Evolutionary conservation across 148 eudicot genomes (phyloP).

Genomic region (Rhododendron kiyosumense): DNA sequence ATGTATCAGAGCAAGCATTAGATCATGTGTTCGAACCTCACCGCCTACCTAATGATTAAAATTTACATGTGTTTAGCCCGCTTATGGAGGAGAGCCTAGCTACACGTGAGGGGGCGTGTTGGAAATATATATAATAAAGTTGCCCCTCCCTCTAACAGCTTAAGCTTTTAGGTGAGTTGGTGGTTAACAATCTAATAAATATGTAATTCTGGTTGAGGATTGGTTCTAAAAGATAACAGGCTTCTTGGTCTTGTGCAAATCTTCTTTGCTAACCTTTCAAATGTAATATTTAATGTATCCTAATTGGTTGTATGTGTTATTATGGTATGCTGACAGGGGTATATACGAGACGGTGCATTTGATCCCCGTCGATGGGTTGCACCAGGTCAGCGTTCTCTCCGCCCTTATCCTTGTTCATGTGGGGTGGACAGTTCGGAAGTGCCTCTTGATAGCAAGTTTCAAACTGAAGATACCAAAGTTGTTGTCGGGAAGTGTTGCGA

Average conservation of each 20-base stretch:
- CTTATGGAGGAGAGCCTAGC: no score
- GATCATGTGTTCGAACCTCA: no score
- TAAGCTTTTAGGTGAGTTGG: no score
- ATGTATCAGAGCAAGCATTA: no score
- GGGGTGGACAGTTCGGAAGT: conserved; percentile 59
- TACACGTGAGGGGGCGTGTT: no score
- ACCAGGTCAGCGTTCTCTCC: conserved; percentile 76
- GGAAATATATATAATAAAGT: no score
- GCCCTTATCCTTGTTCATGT: conserved; percentile 71
- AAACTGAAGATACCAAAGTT: conserved; percentile 40
- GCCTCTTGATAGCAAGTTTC: conserved; percentile 53
- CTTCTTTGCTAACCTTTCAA: neutral
- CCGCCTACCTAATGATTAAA: no score
- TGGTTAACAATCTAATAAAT: neutral
- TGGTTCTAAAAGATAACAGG: neutral
- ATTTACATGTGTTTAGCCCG: no score
- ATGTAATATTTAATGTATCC: neutral
- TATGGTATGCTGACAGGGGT: conserved; percentile 31
- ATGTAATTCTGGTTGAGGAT: neutral
- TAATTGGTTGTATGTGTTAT: neutral
- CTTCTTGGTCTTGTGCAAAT: neutral
- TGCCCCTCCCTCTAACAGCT: no score
- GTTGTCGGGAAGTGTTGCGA: conserved; percentile 74
- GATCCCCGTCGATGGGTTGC: conserved; percentile 94
- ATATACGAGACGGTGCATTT: conserved; percentile 84